Evolutionary conservation across 129 eudicot species (phyloP), one percentile per base, ranked within the genome.

Genomic region (Flaveria brownii): DNA sequence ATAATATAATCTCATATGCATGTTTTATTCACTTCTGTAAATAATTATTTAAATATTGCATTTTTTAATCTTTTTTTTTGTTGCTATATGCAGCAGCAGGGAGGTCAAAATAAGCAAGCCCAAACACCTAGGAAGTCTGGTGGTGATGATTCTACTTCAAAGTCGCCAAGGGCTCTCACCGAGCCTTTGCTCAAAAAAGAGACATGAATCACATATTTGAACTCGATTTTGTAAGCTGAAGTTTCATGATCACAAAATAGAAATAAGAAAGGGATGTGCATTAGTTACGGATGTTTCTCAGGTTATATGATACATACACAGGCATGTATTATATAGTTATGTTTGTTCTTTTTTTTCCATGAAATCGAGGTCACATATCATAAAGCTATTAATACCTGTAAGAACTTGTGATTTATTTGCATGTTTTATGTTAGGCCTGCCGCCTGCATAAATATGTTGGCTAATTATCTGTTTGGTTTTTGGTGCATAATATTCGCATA

Each of bases 61-160:
- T 15, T 11, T 22, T 23, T 11, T 13, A 9, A 10, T 77, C n/a
- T 28, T 72, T 43, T 50, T 18, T 33, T 23, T 51, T 22, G 60
- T 81, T 81, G 55, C 74, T 68, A 13, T 43, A 59, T 54, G 49
- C 70, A 41, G 66, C 68, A 62, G 69, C 86, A 93, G 98, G 92
- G 92, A 76, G 87, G 81, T 68, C 97, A 86, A 79, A 77, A 43
- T 47, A 90, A 85, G 93, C 89, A 78, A 80, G 92, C 74, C 39
- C 82, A 26, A 51, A 84, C 82, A 1, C 81, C 84, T 26, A 88
- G 72, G 82, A 90, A 86, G 81, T 16, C 84, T 2, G 83, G 84
- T 22, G 93, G 88, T 12, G 96, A 85, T n/a, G 87, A 78, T 80
- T 50, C 90, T 0, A 55, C 54, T 62, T 77, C 92, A 75, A 85